Evolutionary conservation across 73 alveolate species (phyloP), one percentile per base, ranked within the genome.

Genomic region (Stentor roeselii): DNA sequence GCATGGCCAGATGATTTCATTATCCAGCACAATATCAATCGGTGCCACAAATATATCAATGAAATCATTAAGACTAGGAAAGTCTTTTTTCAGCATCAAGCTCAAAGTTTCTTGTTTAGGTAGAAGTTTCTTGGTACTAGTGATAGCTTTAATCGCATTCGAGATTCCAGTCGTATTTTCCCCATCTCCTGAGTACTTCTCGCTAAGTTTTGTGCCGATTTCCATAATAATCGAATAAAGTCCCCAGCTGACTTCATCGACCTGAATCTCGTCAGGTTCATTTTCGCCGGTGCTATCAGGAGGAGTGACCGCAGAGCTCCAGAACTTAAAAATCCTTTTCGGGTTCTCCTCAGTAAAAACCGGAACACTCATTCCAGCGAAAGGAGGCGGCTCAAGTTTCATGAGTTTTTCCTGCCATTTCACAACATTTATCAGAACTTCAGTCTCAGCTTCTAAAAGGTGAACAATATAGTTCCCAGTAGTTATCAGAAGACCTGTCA

Each of bases 271-370:
- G 37, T 21, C 80, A 67, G 80, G 80, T 21, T 67, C 80, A 21
- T 67, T 40, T 67, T 67, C 80, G 15, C 80, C 80, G 2, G 41
- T 30, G 42, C 80, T 67, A 27, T 21, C 21, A 67, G 80, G 80
- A 34, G 37, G 37, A 21, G 37, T 1, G 34, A 32, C 21, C 21
- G 37, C 37, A 67, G 80, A 2, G 0, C 42, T 21, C 80, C 80
- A 67, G 34, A 27, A 67, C 41, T 32, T 32, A 34, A 67, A 67
- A 15, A 67, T n/a, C 37, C 37, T 67, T 67, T 30, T 34, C 21
- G 80, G 80, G 80, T 67, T 67, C 34, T 67, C 80, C 41, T 67
- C 80, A 21, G 80, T 67, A 32, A 67, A 67, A 21, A 32, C 80
- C 14, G 37, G n/a, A 67, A 67, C 1, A 1, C 21, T 67, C 11